Conservation (phyloP, 1,284 basidiomycete genomes). For the Porodaedalea pini region DNA sequence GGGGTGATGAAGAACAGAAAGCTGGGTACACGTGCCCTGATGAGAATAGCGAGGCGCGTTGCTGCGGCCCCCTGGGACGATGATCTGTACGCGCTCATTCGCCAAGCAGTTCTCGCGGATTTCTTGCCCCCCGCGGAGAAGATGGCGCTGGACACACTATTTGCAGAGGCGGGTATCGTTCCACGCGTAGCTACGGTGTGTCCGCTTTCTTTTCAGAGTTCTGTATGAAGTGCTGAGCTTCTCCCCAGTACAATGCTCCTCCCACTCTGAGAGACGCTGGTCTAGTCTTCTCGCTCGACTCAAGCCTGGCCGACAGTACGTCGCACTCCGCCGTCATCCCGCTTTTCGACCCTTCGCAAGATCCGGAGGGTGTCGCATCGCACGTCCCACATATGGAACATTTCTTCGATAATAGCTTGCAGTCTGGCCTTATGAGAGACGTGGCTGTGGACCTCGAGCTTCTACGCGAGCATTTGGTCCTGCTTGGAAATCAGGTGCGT, state of each 20-base stretch:
- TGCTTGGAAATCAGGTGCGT: conserved; percentile 62
- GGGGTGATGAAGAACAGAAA: conserved; percentile 55
- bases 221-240: too few species aligned
- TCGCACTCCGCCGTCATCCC: conserved; percentile 40
- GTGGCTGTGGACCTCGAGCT: conserved; percentile 58
- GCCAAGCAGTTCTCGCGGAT: conserved; percentile 50
- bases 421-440: conserved; percentile 62
- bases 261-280: conserved; percentile 37
- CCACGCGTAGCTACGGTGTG: conserved; percentile 41
- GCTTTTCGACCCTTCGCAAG: conserved; percentile 44
- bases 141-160: conserved; percentile 48
- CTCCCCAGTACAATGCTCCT: conserved; percentile 46
- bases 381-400: conserved; percentile 65
- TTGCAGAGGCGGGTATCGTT: conserved; percentile 48
- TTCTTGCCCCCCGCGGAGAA: conserved; percentile 58
- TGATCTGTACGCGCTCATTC: conserved; percentile 46
- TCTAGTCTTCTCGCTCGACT: conserved; percentile 44
- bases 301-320: conserved; percentile 32
- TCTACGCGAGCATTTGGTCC: conserved; percentile 56
- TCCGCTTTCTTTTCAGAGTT: too few species aligned
- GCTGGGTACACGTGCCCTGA: conserved; percentile 56
- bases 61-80: conserved; percentile 42
- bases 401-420: conserved; percentile 65
- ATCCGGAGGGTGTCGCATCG: conserved; percentile 50
- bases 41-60: conserved; percentile 50